Base-by-base conservation (phyloP, 2,329 filamentous ascomycete genomes). In the Xylogone sp. region DNA sequence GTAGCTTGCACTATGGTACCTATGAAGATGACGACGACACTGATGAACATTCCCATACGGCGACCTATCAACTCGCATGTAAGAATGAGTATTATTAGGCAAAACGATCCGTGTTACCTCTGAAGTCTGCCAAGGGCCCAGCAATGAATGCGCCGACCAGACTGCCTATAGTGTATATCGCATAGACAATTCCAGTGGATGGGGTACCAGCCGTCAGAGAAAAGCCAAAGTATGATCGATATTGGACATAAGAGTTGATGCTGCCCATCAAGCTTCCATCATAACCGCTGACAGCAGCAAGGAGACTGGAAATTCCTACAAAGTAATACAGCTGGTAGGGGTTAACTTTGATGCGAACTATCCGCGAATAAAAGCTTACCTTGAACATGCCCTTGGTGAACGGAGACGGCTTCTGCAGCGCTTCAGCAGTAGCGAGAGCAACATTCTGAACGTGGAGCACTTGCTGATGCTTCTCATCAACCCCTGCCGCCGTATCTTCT, bases 251-350 rank as follows among this genome's bases (percentile, higher is more conserved):
- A 21, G 68, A 69, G 58, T 76, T 76, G 60, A 77, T 76, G 3
- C 68, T 70, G 39, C 70, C 71, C 74, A 77, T 77, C 5, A 77
- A 60, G 8, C 70, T 73, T n/a, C 74, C 72, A 59, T 76, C 73
- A 54, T 75, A 76, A 22, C 74, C 74, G 55, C 75, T 75, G 55
- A 75, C 72, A 51, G 69, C 71, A 1, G 70, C 72, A 56, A 73
- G 73, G 21, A 75, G 62, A 5, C 69, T 74, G 9, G 72, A 71
- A 20, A 75, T 59, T 22, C 70, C 63, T 29, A 75, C 62, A 54
- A 66, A 69, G 24, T 65, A 53, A 54, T 74, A 74, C 16, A 74
- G 63, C 70, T 74, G 20, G 27, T 13, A 43, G 19, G 16, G 22
- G 39, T 50, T 12, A 42, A 20, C 18, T 16, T 48, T 29, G 10